phyloP scores from a whole-genome alignment of 2,329 filamentous ascomycete genomes.

The Fusarium sp. region DNA sequence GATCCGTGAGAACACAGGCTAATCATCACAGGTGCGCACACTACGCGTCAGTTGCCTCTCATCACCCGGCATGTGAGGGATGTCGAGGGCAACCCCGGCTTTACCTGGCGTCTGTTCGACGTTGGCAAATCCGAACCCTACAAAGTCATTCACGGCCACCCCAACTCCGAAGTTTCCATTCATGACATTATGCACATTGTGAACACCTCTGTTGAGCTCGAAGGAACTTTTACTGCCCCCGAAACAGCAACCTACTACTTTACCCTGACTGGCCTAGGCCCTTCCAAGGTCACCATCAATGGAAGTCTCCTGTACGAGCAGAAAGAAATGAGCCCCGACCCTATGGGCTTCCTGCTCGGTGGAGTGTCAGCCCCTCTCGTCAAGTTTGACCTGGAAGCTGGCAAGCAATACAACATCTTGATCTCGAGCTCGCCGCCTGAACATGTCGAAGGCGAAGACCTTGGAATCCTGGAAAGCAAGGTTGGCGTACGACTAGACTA shows the following conservation, averaged over 20 bases:
- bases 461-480: conserved; percentile 22
- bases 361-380: conserved; percentile 49
- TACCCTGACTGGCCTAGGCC: conserved; percentile 43
- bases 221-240: conserved; percentile 41
- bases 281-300: conserved; percentile 41
- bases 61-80: conserved; percentile 36
- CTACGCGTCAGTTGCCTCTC: conserved; percentile 24
- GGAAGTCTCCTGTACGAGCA: conserved; percentile 45
- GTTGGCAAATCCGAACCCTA: conserved; percentile 28
- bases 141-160: conserved; percentile 32
- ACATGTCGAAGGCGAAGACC: conserved; percentile 4
- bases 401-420: conserved; percentile 14
- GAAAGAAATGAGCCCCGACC: conserved; percentile 39
- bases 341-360: conserved; percentile 48
- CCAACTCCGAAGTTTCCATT: conserved; percentile 31
- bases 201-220: conserved; percentile 33
- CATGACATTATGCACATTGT: conserved; percentile 14
- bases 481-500: conserved; percentile 16
- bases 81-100: conserved; percentile 44
- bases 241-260: conserved; percentile 45
- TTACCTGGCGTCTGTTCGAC: conserved; percentile 40
- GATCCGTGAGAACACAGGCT: background rate
- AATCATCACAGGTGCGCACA: conserved; percentile 8
- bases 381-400: conserved; percentile 59
- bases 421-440: conserved; percentile 8